phyloP scores from a whole-genome alignment of 2,329 filamentous ascomycete species.

The Delphinella strobiligena region DNA sequence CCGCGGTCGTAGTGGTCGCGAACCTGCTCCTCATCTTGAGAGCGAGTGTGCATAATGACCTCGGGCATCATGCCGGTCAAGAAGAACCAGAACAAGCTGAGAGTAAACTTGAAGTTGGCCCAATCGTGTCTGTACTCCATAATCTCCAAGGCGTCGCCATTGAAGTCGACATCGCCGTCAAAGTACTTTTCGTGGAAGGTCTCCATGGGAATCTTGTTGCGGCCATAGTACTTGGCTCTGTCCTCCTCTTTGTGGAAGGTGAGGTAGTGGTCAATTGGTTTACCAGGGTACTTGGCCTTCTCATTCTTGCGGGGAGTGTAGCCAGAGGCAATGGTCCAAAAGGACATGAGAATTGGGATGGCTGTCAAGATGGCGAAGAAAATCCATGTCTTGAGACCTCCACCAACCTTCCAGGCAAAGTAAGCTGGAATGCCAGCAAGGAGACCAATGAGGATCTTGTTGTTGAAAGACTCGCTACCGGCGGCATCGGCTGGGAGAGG shows the following conservation, averaged over 20 bases:
- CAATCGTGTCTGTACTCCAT: constrained; percentile 95
- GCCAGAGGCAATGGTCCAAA: constrained; percentile 70
- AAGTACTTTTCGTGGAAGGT: constrained; percentile 99
- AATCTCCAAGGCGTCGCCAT: constrained; percentile 78
- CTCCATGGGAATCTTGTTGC: constrained; percentile 75
- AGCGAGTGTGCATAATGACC: constrained; percentile 82
- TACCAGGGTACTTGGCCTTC: constrained; percentile 76
- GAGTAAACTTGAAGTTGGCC: constrained; percentile 87
- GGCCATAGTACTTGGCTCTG: constrained; percentile 57
- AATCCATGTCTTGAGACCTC: constrained; percentile 75
- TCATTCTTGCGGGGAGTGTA: constrained; percentile 85
- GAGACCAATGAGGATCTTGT: constrained; percentile 59
- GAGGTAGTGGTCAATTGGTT: constrained; percentile 82
- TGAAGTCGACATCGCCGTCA: constrained; percentile 87
- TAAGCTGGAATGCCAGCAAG: constrained; percentile 64
- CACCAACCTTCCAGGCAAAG: constrained; percentile 69
- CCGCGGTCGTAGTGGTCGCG: constrained; percentile 96
- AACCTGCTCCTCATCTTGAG: constrained; percentile 95
- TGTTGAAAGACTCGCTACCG: constrained; percentile 79
- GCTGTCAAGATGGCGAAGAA: constrained; percentile 73
- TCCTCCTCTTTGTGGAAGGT: constrained; percentile 57
- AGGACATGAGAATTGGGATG: constrained; percentile 66
- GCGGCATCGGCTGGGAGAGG: constrained; percentile 83
- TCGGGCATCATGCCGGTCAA: constrained; percentile 79
- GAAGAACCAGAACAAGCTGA: constrained; percentile 77